Evolutionary conservation across 2,329 filamentous ascomycete genomes (phyloP).

Genomic region (Aspergillus piperis): DNA sequence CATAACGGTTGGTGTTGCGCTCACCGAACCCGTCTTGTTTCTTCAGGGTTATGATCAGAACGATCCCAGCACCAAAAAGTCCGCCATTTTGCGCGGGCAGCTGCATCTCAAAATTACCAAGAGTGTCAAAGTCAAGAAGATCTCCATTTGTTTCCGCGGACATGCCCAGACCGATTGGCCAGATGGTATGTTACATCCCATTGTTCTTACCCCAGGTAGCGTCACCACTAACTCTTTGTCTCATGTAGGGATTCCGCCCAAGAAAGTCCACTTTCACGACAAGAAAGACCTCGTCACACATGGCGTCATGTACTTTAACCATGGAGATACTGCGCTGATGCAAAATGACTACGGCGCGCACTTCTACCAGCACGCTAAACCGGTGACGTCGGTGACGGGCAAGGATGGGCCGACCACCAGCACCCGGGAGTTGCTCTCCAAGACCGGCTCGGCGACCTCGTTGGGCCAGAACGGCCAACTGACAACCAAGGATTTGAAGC

Average conservation of each 20-base stretch:
- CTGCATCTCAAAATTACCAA: conserved; percentile 82
- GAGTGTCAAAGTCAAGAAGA: conserved; percentile 86
- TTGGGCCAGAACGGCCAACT: conserved; percentile 46
- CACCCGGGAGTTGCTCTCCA: conserved; percentile 41
- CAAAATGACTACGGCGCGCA: conserved; percentile 65
- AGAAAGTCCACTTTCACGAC: conserved; percentile 80
- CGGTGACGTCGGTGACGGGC: conserved; percentile 28
- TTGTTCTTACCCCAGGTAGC: neutral
- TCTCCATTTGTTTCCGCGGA: conserved; percentile 83
- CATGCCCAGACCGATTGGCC: conserved; percentile 92
- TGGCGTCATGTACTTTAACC: conserved; percentile 88
- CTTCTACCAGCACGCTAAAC: conserved; percentile 57
- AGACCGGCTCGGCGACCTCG: conserved; percentile 43
- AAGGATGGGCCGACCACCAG: conserved; percentile 37
- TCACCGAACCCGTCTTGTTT: conserved; percentile 52
- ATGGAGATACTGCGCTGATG: conserved; percentile 45
- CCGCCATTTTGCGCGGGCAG: conserved; percentile 82
- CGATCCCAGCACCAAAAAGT: conserved; percentile 61
- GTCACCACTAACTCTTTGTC: conserved; percentile 2
- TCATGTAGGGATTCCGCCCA: conserved; percentile 72
- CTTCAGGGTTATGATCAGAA: conserved; percentile 53
- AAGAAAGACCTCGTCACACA: conserved; percentile 85
- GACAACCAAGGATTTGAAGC: conserved; percentile 56
- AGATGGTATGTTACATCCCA: conserved; percentile 59
- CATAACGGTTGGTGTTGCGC: conserved; percentile 48